Evolutionary conservation across 768 basidiomycete genomes (phyloP), one percentile per base, ranked within the genome.

Genomic region (Lactifluus echinatus): DNA sequence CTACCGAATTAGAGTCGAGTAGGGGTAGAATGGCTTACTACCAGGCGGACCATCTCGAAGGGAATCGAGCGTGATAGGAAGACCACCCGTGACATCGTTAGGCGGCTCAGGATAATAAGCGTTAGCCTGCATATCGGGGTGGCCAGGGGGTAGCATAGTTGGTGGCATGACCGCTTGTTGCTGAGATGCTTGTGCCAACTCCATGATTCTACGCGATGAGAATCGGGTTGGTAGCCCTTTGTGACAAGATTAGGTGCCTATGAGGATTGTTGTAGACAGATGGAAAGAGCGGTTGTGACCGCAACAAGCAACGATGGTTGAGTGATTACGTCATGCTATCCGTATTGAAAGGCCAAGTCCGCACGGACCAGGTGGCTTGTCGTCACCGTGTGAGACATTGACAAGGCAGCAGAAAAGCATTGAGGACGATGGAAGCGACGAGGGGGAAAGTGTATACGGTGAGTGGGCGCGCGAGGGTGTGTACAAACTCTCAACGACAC

Each of bases 1-100:
- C 55, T 68, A 90, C 89, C 89, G 83, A 66, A 93, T 93, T 53
- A 93, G 81, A 33, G 89, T 93, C 3, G 89, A 92, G 68, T 93
- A 93, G 2, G 89, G 90, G 66, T 93, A 93, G 66, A 92, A 91
- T 6, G 89, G 89, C 69, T 93, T 93, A 68, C 83, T 89, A 46
- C 90, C 89, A 7, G 90, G 88, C 2, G 89, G 90, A 0, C 90
- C 89, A 67, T 93, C 89, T 52, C 89, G 78, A 55, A 92, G 75
- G 3, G 89, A 91, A 70, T 90, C 88, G 24, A 92, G 84, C 66
- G 88, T 92, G 66, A 92, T 88, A 50, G 89, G 89, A 31, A 90
- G 76, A 23, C 88, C 88, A 23, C 89, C 88, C 8, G 87, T 87
- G 60, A 90, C 78, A 74, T 91, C 88, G 66, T 77, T 84, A 60